Base-by-base conservation (phyloP, 2,329 filamentous ascomycete species). In the Coccinonectria pachysandricola region DNA sequence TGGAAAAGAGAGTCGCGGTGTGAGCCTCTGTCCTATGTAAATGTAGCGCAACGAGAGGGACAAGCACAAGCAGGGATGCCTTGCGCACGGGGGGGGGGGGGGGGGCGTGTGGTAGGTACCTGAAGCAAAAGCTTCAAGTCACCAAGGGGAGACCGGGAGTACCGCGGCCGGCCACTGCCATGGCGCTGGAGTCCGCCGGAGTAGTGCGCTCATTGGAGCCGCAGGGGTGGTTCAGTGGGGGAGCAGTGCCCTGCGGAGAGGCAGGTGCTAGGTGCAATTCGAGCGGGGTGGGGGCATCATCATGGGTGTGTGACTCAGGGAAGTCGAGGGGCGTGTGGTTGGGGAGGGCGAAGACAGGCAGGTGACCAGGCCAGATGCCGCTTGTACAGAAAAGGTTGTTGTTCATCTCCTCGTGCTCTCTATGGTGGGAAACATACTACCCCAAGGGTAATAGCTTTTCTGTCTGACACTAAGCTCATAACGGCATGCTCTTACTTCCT, bases 1-100 rank as follows among this genome's bases (percentile, higher is more conserved):
- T 39, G 42, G 40, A 36, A 39, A 45, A 40, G 45, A 37, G 44
- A 42, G 43, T 43, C 36, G 38, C 38, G 43, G 44, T 46, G 44
- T 36, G 31, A 34, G 33, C 35, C 37, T 32, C 43, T 11, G 15
- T 9, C 13, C 22, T 23, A 8, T 7, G 15, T 17, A 10, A 17
- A 39, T 37, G 38, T 37, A 40, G 34, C 34, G 30, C 30, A 28
- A 20, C 17, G 17, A 34, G 27, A 30, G 35, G 34, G 35, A 44
- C 32, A 32, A 37, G 26, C 33, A 21, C 36, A 42, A 31, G 28
- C 37, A 31, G 11, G 30, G 33, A 24, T 22, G 24, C 26, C 12
- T 14, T 16, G 27, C 28, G 31, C 24, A 18, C 19, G 30, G 39
- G 31, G 28, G 25, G 29, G 28, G 22, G 30, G 17, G 21, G 36